Evolutionary conservation across 2,329 filamentous ascomycete species (phyloP).

Genomic region (Fusarium veterinarium): DNA sequence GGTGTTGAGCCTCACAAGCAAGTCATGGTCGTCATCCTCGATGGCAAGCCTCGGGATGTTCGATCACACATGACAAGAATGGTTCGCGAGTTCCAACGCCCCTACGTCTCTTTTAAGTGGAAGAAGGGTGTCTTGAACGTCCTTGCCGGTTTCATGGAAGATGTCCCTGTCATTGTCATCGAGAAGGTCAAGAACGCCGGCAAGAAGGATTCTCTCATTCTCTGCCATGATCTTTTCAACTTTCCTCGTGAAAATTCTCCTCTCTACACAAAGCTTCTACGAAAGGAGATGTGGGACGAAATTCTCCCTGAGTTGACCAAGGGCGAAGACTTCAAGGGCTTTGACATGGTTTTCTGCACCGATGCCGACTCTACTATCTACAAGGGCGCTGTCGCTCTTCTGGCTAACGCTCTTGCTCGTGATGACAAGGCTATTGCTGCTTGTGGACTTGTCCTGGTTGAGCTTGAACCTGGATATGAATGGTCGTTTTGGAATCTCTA

Average conservation of each 20-base stretch:
- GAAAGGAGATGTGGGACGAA: constrained; percentile 33
- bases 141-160: constrained; percentile 35
- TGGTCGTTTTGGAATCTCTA: constrained; percentile 42
- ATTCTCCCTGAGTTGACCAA: constrained; percentile 32
- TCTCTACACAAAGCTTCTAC: constrained; percentile 31
- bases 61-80: constrained; percentile 35
- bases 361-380: constrained; percentile 40
- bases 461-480: constrained; percentile 37
- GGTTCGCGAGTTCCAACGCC: constrained; percentile 24
- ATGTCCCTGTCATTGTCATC: constrained; percentile 38
- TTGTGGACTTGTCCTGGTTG: constrained; percentile 34
- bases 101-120: constrained; percentile 37
- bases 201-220: constrained; percentile 37
- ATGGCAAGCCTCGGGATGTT: constrained; percentile 36
- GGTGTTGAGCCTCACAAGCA: constrained; percentile 38
- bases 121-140: constrained; percentile 33
- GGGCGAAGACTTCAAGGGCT: constrained; percentile 21
- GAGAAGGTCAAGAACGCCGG: constrained; percentile 41
- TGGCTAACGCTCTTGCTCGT: constrained; percentile 29
- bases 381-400: constrained; percentile 29
- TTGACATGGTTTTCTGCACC: constrained; percentile 39
- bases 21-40: constrained; percentile 37
- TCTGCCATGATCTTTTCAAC: constrained; percentile 40
- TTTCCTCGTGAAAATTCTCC: constrained; percentile 31
- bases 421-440: constrained; percentile 38